These are phyloP conservation scores for Quercus parvula DNA, from an alignment of 306 rosid genomes.

Conservation along the genomic window DNA sequence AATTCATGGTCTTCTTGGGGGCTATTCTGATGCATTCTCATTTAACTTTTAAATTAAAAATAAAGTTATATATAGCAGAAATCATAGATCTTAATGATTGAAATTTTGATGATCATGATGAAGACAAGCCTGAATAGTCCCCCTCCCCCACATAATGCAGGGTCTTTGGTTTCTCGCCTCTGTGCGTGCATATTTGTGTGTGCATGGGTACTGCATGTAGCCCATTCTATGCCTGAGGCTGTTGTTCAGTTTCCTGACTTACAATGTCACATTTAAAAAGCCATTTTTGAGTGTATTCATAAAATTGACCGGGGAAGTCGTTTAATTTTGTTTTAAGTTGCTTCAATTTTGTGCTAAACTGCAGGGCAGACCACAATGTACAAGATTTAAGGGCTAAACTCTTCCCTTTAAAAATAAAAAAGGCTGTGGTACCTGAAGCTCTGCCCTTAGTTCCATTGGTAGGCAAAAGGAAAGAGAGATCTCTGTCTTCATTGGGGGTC, in stretches of 20 bases:
- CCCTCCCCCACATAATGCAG: neutral
- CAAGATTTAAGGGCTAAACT: slow-evolving; percentile 39
- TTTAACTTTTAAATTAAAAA: too few species aligned
- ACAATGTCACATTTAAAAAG: neutral
- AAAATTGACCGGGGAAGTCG: neutral
- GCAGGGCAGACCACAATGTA: slow-evolving; percentile 44
- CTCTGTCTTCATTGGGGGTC: slow-evolving; percentile 22
- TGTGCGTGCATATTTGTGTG: too few species aligned
- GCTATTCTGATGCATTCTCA: neutral
- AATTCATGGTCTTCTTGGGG: neutral
- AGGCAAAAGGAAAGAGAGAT: slow-evolving; percentile 27
- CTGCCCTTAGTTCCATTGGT: slow-evolving; percentile 11
- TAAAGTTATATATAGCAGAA: neutral
- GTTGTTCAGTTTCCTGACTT: neutral
- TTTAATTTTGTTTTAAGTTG: slow-evolving; percentile 2
- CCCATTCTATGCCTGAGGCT: neutral
- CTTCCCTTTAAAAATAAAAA: slow-evolving; percentile 21
- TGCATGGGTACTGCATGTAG: neutral
- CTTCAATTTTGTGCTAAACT: slow-evolving; percentile 1
- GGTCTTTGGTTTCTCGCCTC: too few species aligned
- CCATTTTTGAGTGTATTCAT: neutral
- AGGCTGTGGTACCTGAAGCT: neutral
- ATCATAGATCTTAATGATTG: neutral
- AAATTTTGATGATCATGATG: too few species aligned
- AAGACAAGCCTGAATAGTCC: too few species aligned